Base-by-base conservation (phyloP, 2,329 filamentous ascomycete genomes). In the Exophiala mesophila region DNA sequence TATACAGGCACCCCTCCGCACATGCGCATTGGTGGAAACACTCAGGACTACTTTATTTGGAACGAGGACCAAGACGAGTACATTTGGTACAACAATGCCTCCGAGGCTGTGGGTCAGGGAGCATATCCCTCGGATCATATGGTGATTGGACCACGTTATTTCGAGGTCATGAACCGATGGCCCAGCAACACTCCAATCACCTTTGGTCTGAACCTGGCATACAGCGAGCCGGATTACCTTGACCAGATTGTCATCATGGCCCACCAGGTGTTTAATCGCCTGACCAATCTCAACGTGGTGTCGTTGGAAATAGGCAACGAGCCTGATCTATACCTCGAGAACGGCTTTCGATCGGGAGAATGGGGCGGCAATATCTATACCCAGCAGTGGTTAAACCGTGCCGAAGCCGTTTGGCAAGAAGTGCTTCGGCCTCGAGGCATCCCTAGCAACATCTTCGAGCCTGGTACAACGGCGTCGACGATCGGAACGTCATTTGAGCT, bases 401-500 rank as follows among this genome's bases (percentile, higher is more conserved):
- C 69, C 4, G 52, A 62, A 34, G 60, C 62, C 7, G 54, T 75
- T 4, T 71, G 65, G 52, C 51, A 67, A n/a, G 61, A 64, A 18
- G 71, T 74, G 2, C 56, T 74, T 17, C 55, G 64, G 52, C 66
- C 69, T 4, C 61, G 60, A 4, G 60, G 61, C 31, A 55, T 69
- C 13, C 57, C 58, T 0, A 61, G 63, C 32, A 60, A 62, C 39
- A 71, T 72, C 54, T 74, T 75, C 55, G 72, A 75, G 56, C 61
- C 69, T 5, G 67, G 65, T 3, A 60, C 63, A 3, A 74, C 71
- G 2, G 71, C 72, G 5, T 71, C 67, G 10, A 74, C 71, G 9
- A 73, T 72, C 31, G 69, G 68, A 20, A 74, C 67, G 4, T 67
- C 66, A n/a, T 74, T 74, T 49, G 60, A 68, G 44, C 69, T 74